Base-by-base conservation (phyloP, 331 rosid genomes). In the Malus hybrid region DNA sequence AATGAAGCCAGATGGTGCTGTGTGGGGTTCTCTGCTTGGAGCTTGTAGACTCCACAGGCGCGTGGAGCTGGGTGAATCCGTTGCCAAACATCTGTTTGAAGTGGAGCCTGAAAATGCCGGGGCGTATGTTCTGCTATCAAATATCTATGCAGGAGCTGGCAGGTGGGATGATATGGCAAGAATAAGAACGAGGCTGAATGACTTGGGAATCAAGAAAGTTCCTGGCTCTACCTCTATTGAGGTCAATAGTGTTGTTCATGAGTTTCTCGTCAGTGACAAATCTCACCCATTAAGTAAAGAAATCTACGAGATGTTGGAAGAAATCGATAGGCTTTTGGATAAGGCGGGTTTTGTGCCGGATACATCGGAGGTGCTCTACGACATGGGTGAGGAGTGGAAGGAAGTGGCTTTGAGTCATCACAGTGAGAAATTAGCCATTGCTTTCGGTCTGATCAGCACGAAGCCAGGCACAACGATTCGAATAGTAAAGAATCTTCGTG, bases 11-110 rank as follows among this genome's bases (percentile, higher is more conserved):
- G 98, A 91, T 74, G 91, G 91, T 67, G 92, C 96, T 66, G 86
- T 91, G 10, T 93, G 96, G 96, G 91, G 98, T 62, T 87, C 93
- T 74, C 88, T 93, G 80, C 98, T 93, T 22, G 88, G 88, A 70
- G 91, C 96, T 69, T 91, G 97, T 76, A 83, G 81, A 83, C 80
- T 81, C 75, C 88, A 87, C 77, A 83, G 86, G 36, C 75, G 80
- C 16, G 89, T 89, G 9, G 91, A 93, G 80, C 77, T 88, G 5
- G 90, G 88, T 34, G 96, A 88, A 86, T 59, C 46, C 57, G 92
- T 83, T 13, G 98, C 96, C 8, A 84, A 80, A 79, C 87, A 62
- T 6, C 86, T 91, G 31, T 91, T 91, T 16, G 66, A 88, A 75
- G 60, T 86, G 67, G 96, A 93, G 73, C 96, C 97, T 1, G 86